Conservation (phyloP, 1,139 yeast genomes). For the Suhomyces anneliseae region DNA sequence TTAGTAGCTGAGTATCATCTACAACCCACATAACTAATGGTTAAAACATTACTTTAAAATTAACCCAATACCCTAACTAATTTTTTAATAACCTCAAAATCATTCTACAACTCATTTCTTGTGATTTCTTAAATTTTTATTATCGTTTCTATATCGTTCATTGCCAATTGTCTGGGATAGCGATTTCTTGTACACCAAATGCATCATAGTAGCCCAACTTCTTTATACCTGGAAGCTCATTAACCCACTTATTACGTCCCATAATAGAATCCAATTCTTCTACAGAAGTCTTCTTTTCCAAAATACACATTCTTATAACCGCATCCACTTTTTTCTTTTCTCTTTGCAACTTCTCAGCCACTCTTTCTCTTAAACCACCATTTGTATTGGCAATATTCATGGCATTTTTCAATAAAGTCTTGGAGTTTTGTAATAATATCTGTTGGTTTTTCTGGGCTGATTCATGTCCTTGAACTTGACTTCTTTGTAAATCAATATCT, state of each 20-base stretch:
- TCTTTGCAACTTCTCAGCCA: conserved; percentile 42
- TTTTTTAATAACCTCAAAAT: no score
- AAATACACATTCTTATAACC: conserved; percentile 43
- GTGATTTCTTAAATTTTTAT: no score
- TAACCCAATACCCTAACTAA: no score
- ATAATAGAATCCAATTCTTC: conserved; percentile 40
- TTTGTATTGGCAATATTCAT: conserved; percentile 44
- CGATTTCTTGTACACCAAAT: conserved; percentile 19
- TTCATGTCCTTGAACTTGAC: conserved; percentile 29
- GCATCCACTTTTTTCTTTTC: conserved; percentile 48
- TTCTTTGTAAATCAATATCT: conserved; percentile 54
- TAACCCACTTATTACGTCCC: conserved; percentile 35
- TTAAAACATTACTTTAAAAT: no score
- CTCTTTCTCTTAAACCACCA: conserved; percentile 54
- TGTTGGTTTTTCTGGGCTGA: conserved; percentile 30
- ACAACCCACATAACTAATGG: no score
- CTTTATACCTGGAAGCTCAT: conserved; percentile 26
- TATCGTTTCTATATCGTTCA: not conserved
- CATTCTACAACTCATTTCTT: no score
- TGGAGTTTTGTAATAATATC: conserved; percentile 38
- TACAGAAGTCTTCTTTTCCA: conserved; percentile 38
- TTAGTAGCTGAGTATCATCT: no score
- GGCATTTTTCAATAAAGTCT: conserved; percentile 47
- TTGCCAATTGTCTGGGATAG: not conserved
- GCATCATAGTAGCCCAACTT: conserved; percentile 31